Base-by-base conservation (phyloP, 1,284 basidiomycete genomes). In the Vanrija sp. region DNA sequence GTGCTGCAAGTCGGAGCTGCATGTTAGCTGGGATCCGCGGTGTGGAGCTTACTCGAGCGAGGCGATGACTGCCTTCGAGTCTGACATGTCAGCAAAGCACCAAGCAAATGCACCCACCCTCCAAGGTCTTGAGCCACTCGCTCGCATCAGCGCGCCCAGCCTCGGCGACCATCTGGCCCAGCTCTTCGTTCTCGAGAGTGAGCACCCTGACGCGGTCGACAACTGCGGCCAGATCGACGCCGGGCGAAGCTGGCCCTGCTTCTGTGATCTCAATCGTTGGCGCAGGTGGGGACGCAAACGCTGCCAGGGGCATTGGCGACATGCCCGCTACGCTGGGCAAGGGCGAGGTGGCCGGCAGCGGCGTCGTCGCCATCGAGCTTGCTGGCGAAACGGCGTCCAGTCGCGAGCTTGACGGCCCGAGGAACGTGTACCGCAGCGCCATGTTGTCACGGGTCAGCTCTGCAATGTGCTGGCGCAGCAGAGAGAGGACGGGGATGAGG, bases 171-270 rank as follows among this genome's bases (percentile, higher is more conserved):
- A 75, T 69, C 46, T 72, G 69, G 4, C 73, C 73, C 23, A 75
- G 58, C 57, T 75, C 73, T 40, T 73, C 71, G 44, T 75, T 75
- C 65, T 75, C 73, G 39, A 54, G 54, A 21, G 72, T 63, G 9
- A 75, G 60, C 38, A 60, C 63, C 46, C 65, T 71, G 12, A 75
- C 72, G 6, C 68, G 57, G 23, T 62, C 61, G 9, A 75, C 49
- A 8, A 75, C 69, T 2, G 58, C 63, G 1, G 63, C 63, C 38
- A 75, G 55, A 44, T 73, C 67, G 14, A 65, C 61, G 21, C 52
- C 52, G 9, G 45, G 26, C 16, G 18, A 19, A 38, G n/a, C 38
- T 0, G 48, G 19, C 21, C 28, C 26, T 10, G 29, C n/a, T 23
- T 10, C 21, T 9, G 50, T n/a, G 15, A 15, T 19, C 5, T 26